A percentile compares a stretch with the other conserved stretches of the same genome.
Conservation (phyloP, 257 asterid species). For the Nicotiana paniculata region DNA sequence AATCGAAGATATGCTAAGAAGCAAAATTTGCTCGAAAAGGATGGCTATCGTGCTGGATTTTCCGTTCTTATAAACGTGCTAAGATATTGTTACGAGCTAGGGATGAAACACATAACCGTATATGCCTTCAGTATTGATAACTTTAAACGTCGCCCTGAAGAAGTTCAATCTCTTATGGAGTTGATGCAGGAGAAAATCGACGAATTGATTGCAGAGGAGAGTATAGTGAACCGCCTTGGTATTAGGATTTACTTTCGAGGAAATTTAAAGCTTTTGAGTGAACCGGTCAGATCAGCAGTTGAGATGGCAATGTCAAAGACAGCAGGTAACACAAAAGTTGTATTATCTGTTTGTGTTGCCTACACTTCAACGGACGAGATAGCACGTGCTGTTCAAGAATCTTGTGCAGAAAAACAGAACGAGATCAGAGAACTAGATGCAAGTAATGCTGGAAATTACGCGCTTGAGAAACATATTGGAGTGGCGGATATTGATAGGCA, state of each 20-base stretch:
- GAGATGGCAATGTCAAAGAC: conserved; percentile 62
- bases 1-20: conserved; percentile 68
- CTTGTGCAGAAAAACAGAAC: conserved; percentile 33
- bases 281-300: conserved; percentile 49
- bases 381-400: conserved; percentile 44
- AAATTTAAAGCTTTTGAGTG: conserved; percentile 48
- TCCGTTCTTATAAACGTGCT: conserved; percentile 52
- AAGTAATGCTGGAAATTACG: conserved; percentile 8
- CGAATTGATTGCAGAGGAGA: conserved; percentile 41
- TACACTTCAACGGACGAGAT: conserved; percentile 74
- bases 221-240: conserved; percentile 48
- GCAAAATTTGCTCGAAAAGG: conserved; percentile 35
- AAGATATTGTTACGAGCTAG: conserved; percentile 56
- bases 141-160: conserved; percentile 68
- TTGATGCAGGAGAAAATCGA: conserved; percentile 68
- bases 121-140: conserved; percentile 84
- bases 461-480: conserved; percentile 17
- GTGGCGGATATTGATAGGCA: conserved; percentile 44
- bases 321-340: conserved; percentile 39
- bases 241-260: conserved; percentile 57
- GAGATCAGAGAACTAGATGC: conserved; percentile 12
- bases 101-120: conserved; percentile 42
- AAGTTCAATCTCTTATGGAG: conserved; percentile 69
- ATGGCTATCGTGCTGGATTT: conserved; percentile 56
- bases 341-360: conserved; percentile 57